These are phyloP conservation scores for Trichomonascaceae sp. DNA, from an alignment of 1,139 yeast species.

Conservation along the genomic window DNA sequence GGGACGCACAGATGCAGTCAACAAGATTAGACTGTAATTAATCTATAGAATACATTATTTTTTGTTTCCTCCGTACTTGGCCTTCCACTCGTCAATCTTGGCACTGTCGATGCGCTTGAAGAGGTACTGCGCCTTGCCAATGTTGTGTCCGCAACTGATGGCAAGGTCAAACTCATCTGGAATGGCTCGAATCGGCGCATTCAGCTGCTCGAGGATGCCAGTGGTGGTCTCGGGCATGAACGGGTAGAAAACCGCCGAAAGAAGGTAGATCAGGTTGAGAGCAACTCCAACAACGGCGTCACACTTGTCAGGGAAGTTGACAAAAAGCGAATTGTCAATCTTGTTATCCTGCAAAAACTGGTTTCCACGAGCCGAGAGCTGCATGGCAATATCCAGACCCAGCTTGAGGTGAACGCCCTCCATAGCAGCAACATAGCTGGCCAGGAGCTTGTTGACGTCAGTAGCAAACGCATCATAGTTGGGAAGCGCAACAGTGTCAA, in stretches of 20 bases:
- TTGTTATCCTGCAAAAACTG: conserved; percentile 91
- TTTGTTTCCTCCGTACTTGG: conserved; percentile 51
- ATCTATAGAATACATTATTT: no score
- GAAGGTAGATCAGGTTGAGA: conserved; percentile 71
- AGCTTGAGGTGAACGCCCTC: conserved; percentile 63
- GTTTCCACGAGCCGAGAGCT: conserved; percentile 85
- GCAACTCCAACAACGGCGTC: conserved; percentile 93
- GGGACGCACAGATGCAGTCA: conserved; percentile 42
- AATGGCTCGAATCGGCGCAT: conserved; percentile 67
- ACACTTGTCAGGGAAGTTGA: conserved; percentile 61
- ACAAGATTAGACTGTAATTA: no score
- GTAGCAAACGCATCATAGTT: conserved; percentile 35
- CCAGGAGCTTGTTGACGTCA: conserved; percentile 52
- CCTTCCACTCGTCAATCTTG: conserved; percentile 80
- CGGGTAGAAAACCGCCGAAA: conserved; percentile 70
- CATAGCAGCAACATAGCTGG: conserved; percentile 54
- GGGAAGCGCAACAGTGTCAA: conserved; percentile 28
- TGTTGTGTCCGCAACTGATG: conserved; percentile 69
- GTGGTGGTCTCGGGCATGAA: conserved; percentile 77
- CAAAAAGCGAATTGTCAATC: conserved; percentile 74
- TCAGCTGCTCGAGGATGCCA: conserved; percentile 63
- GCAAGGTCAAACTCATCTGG: conserved; percentile 63
- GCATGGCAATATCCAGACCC: conserved; percentile 87
- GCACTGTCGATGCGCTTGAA: conserved; percentile 85
- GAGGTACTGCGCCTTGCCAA: conserved; percentile 83